Conservation (phyloP, 2,329 filamentous ascomycete genomes). For the Penicillium sp. region DNA sequence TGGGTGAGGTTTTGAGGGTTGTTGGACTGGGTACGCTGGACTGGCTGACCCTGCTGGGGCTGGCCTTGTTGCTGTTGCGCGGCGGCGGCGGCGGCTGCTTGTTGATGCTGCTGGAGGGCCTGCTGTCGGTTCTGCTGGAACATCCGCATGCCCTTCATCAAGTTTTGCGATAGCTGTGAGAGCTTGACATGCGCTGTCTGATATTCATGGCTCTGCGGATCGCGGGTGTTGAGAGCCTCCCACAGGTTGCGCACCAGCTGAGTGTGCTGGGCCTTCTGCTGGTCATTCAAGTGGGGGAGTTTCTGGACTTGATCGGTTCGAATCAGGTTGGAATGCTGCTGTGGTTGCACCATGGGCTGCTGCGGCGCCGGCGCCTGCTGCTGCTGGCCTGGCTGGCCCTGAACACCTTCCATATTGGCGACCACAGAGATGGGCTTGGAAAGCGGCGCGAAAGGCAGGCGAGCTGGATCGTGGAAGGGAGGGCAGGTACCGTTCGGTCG, state of each 20-base stretch:
- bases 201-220: conserved; percentile 57
- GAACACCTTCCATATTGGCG: conserved; percentile 42
- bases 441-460: conserved; percentile 1
- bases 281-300: conserved; percentile 59
- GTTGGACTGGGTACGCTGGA: conserved; percentile 41
- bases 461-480: neutral
- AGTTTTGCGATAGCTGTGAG: conserved; percentile 56
- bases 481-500: neutral
- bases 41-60: conserved; percentile 30
- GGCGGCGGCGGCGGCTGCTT: conserved; percentile 11
- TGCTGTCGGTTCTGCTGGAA: conserved; percentile 51
- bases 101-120: conserved; percentile 28
- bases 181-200: conserved; percentile 58
- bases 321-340: conserved; percentile 56
- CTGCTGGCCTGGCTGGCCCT: conserved; percentile 36
- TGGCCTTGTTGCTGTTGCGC: conserved; percentile 35
- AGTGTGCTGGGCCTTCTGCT: conserved; percentile 63
- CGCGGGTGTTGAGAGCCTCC: conserved; percentile 57
- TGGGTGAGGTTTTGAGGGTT: conserved; percentile 50
- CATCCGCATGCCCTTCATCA: conserved; percentile 59
- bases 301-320: conserved; percentile 60
- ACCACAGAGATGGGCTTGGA: conserved; percentile 10
- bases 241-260: conserved; percentile 61
- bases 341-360: conserved; percentile 39
- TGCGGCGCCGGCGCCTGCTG: neutral